Conservation (phyloP, 1,284 basidiomycete species). For the Rhodotorula sp. region DNA sequence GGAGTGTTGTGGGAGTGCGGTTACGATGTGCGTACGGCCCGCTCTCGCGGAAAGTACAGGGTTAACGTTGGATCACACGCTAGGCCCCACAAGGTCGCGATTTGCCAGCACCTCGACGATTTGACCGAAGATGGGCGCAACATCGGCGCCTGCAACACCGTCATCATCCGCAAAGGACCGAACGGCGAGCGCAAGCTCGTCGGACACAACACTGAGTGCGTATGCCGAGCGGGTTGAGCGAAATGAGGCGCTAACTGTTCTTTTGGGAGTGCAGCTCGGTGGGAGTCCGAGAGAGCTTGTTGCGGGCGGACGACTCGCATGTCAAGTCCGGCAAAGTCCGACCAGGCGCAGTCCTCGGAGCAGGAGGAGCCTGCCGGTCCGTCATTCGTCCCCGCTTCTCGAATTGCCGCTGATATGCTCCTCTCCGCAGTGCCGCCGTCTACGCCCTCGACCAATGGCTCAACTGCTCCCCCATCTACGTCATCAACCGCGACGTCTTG, state of each 20-base stretch:
- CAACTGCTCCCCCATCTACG: slow-evolving; percentile 42
- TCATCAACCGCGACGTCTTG: slow-evolving; percentile 40
- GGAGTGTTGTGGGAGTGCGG: slow-evolving; percentile 40
- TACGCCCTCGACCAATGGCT: slow-evolving; percentile 37
- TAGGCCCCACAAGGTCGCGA: slow-evolving; percentile 41
- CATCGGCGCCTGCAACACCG: slow-evolving; percentile 42
- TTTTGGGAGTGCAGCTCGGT: slow-evolving; percentile 25
- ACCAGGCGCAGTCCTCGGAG: slow-evolving; percentile 41
- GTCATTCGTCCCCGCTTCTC: background rate
- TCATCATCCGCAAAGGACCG: slow-evolving; percentile 33
- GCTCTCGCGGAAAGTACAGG: background rate
- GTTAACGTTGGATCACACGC: background rate
- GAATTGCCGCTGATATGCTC: background rate
- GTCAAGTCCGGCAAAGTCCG: slow-evolving; percentile 31
- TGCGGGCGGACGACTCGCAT: slow-evolving; percentile 35
- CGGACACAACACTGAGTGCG: slow-evolving; percentile 20
- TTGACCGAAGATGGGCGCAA: slow-evolving; percentile 37
- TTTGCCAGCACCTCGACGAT: slow-evolving; percentile 37
- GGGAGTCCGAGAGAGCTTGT: slow-evolving; percentile 36
- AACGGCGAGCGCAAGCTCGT: slow-evolving; percentile 35
- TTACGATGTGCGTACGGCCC: slow-evolving; percentile 34
- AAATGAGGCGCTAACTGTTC: background rate
- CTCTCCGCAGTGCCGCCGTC: slow-evolving; percentile 20
- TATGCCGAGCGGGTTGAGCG: background rate
- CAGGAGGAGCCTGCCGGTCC: slow-evolving; percentile 42